Evolutionary conservation across 306 rosid species (phyloP).

Genomic region (Vicia villosa): DNA sequence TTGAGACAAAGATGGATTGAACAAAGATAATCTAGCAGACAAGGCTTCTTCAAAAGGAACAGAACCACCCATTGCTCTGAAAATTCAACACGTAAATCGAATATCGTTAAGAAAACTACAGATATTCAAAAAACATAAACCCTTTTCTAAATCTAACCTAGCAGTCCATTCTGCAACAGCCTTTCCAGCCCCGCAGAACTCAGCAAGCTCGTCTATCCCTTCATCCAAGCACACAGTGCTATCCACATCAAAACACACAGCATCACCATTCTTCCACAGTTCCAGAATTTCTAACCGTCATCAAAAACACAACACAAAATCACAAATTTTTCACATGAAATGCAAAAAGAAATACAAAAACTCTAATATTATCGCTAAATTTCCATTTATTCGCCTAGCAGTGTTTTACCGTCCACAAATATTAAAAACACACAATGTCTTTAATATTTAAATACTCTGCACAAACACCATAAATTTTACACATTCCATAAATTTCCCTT

Average conservation of each 20-base stretch:
- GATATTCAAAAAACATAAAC: neutral
- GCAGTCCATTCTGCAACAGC: slow-evolving; percentile 98
- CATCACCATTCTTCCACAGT: slow-evolving; percentile 61
- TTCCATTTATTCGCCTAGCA: too few relatives aligned
- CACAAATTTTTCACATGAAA: too few relatives aligned
- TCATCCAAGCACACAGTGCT: slow-evolving; percentile 82
- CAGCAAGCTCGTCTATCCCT: slow-evolving; percentile 94
- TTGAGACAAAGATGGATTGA: slow-evolving; percentile 80
- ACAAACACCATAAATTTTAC: neutral
- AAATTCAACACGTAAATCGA: slow-evolving; percentile 37
- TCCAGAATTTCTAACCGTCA: slow-evolving; percentile 52
- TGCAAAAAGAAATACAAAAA: too few relatives aligned
- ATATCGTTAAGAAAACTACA: slow-evolving; percentile 25
- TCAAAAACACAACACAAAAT: neutral
- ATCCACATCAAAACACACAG: slow-evolving; percentile 65
- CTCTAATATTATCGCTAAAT: too few relatives aligned
- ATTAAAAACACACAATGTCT: neutral
- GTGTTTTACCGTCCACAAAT: neutral
- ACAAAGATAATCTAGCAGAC: slow-evolving; percentile 85
- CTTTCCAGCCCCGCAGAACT: slow-evolving; percentile 93
- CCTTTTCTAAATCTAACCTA: slow-evolving; percentile 50
- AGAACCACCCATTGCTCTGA: slow-evolving; percentile 97
- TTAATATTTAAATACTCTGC: neutral
- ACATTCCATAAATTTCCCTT: neutral
- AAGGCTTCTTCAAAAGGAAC: slow-evolving; percentile 96